phyloP scores from a whole-genome alignment of 2,329 filamentous ascomycete species.

The Cordyceps cateniannulata region DNA sequence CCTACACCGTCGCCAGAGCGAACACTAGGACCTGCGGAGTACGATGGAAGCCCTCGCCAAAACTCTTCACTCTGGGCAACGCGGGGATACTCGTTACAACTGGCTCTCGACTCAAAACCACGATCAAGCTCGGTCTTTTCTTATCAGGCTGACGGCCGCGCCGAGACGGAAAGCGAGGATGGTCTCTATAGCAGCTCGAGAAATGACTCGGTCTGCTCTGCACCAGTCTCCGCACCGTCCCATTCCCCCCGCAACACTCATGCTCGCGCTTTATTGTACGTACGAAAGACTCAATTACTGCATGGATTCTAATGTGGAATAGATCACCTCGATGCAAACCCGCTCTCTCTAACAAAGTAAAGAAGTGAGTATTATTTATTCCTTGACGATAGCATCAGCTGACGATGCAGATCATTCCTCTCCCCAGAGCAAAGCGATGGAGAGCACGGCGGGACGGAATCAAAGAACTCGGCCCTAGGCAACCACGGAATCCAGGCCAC shows the following conservation, averaged over 20 bases:
- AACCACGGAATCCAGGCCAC: conserved; percentile 48
- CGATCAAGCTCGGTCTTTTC: conserved; percentile 1
- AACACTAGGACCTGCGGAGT: conserved; percentile 5
- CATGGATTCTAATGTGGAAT: background rate
- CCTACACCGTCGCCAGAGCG: conserved; percentile 14
- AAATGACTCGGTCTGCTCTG: conserved; percentile 8
- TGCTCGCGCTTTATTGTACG: conserved; percentile 2
- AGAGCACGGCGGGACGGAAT: background rate
- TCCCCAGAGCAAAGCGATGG: conserved; percentile 21
- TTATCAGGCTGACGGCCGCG: background rate
- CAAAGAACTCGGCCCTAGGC: conserved; percentile 39
- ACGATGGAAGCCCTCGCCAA: background rate
- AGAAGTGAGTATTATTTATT: conserved; percentile 2
- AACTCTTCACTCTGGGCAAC: background rate
- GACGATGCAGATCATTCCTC: conserved; percentile 22
- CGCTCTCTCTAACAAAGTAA: background rate
- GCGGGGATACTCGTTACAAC: background rate
- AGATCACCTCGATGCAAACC: conserved; percentile 6
- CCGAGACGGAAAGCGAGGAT: conserved; percentile 7
- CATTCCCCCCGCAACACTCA: background rate
- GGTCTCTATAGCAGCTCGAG: conserved; percentile 2
- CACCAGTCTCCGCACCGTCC: background rate
- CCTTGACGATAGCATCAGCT: background rate
- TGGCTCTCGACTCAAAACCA: background rate
- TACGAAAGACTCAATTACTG: background rate